These are phyloP conservation scores for Chaetothyriales sp. DNA, from an alignment of 2,329 filamentous ascomycete genomes.

Conservation along the genomic window DNA sequence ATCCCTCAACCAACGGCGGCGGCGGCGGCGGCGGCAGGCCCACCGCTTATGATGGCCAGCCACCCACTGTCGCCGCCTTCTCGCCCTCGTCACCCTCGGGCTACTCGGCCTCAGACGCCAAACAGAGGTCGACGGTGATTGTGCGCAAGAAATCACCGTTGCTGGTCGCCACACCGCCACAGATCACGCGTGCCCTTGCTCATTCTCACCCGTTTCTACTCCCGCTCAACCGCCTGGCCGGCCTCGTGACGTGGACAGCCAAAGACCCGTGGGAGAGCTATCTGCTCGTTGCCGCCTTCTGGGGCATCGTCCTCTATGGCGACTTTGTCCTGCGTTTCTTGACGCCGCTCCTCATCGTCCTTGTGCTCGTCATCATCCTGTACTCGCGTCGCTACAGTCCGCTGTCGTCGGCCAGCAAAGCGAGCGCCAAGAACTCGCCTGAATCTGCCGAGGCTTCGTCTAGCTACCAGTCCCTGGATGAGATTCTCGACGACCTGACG, in stretches of 20 bases:
- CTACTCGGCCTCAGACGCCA: conserved; percentile 47
- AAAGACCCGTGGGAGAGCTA: conserved; percentile 96
- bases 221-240: conserved; percentile 71
- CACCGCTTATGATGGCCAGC: conserved; percentile 31
- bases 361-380: conserved; percentile 76
- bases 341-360: conserved; percentile 70
- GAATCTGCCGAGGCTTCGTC: conserved; percentile 45
- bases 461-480: conserved; percentile 75
- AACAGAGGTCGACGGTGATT: conserved; percentile 77
- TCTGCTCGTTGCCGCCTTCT: conserved; percentile 69
- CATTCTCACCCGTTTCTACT: conserved; percentile 92
- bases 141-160: conserved; percentile 95
- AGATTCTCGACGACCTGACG: conserved; percentile 88
- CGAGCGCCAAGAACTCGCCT: conserved; percentile 44
- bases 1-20: conserved; percentile 26
- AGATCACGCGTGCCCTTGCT: conserved; percentile 83
- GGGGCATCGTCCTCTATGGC: conserved; percentile 75
- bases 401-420: conserved; percentile 71
- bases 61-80: conserved; percentile 77
- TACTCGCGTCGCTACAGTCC: conserved; percentile 82
- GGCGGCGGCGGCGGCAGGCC: conserved; percentile 21
- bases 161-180: conserved; percentile 81
- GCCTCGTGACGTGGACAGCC: conserved; percentile 84
- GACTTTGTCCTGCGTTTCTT: conserved; percentile 67
- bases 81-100: conserved; percentile 67